A percentile compares a stretch with the other conserved stretches of the same genome.
Evolutionary conservation across 2,329 filamentous ascomycete genomes (phyloP).

Genomic region (Pseudocercospora crystallina): DNA sequence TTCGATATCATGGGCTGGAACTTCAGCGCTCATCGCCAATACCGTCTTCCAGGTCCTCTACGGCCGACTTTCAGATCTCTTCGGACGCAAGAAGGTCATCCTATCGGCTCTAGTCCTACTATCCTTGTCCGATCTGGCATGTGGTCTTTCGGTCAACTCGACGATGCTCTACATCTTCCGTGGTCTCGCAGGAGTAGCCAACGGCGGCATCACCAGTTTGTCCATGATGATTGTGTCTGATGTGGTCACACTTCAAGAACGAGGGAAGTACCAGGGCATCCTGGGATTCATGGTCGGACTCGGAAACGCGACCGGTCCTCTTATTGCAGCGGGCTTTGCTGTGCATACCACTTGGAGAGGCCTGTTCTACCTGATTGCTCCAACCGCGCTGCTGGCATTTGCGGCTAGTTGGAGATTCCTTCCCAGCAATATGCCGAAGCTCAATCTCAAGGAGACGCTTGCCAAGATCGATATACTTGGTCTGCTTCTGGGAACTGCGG

Average conservation of each 20-base stretch:
- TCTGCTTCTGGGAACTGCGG: conserved; percentile 54
- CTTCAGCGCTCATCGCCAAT: conserved; percentile 55
- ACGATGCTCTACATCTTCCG: conserved; percentile 63
- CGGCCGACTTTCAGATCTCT: conserved; percentile 45
- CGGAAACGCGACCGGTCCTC: conserved; percentile 49
- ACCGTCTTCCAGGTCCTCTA: conserved; percentile 66
- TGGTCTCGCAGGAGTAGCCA: conserved; percentile 60
- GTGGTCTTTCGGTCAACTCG: conserved; percentile 56
- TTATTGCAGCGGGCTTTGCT: conserved; percentile 49
- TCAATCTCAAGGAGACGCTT: conserved; percentile 49
- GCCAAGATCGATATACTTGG: conserved; percentile 61
- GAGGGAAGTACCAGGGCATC: conserved; percentile 53
- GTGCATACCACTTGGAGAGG: conserved; percentile 45
- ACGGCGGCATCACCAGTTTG: conserved; percentile 60
- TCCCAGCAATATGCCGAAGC: conserved; percentile 51
- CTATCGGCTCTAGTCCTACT: conserved; percentile 55
- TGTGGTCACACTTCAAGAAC: conserved; percentile 58
- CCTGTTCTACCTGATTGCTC: conserved; percentile 54
- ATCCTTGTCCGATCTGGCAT: conserved; percentile 58
- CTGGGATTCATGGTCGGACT: conserved; percentile 46
- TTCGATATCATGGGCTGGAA: conserved; percentile 59
- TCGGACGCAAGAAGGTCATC: conserved; percentile 56
- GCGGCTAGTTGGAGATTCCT: conserved; percentile 53
- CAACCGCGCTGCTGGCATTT: conserved; percentile 50
- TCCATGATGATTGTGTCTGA: conserved; percentile 64